Evolutionary conservation across 192 early-diverging fungal genomes (phyloP).

Genomic region (Physocladia obscura): DNA sequence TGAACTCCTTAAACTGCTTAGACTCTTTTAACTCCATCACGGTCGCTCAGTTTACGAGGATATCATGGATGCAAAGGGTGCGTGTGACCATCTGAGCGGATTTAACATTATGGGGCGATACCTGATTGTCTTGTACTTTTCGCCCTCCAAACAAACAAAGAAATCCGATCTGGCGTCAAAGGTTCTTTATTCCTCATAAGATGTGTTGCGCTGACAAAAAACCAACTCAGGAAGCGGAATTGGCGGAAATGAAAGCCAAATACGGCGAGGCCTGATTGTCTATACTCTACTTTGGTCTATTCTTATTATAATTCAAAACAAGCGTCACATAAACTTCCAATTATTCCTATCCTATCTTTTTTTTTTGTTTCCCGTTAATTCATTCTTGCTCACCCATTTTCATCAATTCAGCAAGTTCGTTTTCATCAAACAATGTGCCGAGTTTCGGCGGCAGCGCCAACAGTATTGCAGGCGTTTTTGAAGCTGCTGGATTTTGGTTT

Average conservation of each 20-base stretch:
- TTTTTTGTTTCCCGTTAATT: too few relatives aligned
- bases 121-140: constrained; percentile 90
- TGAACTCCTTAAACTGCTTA: too few relatives aligned
- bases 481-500: not conserved
- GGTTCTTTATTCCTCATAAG: constrained; percentile 4
- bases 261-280: too few relatives aligned
- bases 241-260: constrained; percentile 45
- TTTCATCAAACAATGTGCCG: constrained; percentile 10
- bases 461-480: constrained; percentile 21
- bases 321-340: too few relatives aligned
- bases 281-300: too few relatives aligned
- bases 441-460: constrained; percentile 12
- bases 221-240: constrained; percentile 35
- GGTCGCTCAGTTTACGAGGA: constrained; percentile 94
- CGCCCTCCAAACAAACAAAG: constrained; percentile 75
- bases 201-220: not conserved
- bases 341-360: too few relatives aligned
- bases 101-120: constrained; percentile 94
- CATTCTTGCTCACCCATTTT: too few relatives aligned
- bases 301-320: too few relatives aligned
- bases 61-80: constrained; percentile 95
- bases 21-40: too few relatives aligned
- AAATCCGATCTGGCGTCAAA: constrained; percentile 67
- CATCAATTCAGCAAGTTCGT: constrained; percentile 2
- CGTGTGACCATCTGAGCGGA: constrained; percentile 92